phyloP scores from a whole-genome alignment of 1,284 basidiomycete species.

The Exobasidium rhododendri region DNA sequence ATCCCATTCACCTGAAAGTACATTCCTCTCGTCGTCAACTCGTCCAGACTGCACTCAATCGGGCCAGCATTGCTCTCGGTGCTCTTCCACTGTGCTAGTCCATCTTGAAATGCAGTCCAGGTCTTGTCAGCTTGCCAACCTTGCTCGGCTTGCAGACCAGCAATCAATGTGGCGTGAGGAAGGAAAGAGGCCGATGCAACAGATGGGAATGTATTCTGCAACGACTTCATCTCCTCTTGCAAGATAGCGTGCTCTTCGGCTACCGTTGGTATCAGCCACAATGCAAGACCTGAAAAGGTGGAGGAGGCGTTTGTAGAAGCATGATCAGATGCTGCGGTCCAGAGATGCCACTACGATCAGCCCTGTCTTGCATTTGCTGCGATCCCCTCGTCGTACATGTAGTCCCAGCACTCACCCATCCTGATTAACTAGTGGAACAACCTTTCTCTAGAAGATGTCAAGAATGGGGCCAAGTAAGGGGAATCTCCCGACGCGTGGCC shows the following conservation, averaged over 20 bases:
- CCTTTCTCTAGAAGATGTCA: too few species aligned
- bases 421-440: too few species aligned
- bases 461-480: too few species aligned
- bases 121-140: slow-evolving; percentile 1
- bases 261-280: not conserved
- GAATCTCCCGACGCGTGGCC: too few species aligned
- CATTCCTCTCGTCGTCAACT: slow-evolving; percentile 5
- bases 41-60: not conserved
- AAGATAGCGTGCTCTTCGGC: not conserved
- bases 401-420: too few species aligned
- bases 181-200: not conserved
- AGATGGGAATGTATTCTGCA: not conserved
- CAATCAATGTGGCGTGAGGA: slow-evolving; percentile 4
- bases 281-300: slow-evolving; percentile 1
- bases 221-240: not conserved
- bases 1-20: slow-evolving; percentile 11
- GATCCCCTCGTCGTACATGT: too few species aligned
- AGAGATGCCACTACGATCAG: too few species aligned
- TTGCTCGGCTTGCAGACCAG: not conserved
- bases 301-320: not conserved
- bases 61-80: not conserved
- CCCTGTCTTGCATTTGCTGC: too few species aligned
- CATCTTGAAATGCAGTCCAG: not conserved
- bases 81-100: not conserved
- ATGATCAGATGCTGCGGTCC: too few species aligned